A percentile compares a stretch with the other conserved stretches of the same genome.
Conservation (phyloP, 2,329 filamentous ascomycete genomes). For the Phyllosticta citriasiana region DNA sequence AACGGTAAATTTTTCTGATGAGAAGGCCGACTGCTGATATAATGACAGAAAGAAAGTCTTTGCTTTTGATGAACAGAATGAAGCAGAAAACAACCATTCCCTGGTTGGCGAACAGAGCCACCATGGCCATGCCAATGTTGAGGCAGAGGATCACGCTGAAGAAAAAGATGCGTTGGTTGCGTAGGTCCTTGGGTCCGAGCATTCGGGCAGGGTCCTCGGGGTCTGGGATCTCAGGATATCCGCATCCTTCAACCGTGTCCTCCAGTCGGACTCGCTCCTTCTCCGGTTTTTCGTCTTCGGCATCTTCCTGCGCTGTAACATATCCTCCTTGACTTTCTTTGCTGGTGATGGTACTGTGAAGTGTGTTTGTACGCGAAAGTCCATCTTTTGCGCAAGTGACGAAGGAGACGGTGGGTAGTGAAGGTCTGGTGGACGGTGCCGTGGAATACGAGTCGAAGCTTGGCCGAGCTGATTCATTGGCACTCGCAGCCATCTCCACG, state of each 20-base stretch:
- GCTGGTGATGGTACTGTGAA: not conserved
- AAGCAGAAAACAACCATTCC: constrained; percentile 12
- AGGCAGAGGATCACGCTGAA: not conserved
- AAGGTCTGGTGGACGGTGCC: not conserved
- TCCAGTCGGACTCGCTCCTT: not conserved
- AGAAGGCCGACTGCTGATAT: constrained; percentile 10
- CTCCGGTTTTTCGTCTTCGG: not conserved
- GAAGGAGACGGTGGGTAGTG: not conserved
- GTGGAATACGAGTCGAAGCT: not conserved
- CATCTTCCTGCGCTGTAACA: not conserved
- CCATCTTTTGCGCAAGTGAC: not conserved
- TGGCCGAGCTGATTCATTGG: not conserved
- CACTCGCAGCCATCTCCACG: not conserved
- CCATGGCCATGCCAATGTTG: constrained; percentile 1
- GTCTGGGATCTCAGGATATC: constrained; percentile 6
- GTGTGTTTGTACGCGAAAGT: not conserved
- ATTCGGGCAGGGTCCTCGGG: constrained; percentile 5
- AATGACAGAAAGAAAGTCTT: constrained; percentile 15
- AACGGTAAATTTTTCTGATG: constrained; percentile 8
- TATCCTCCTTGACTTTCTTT: not conserved
- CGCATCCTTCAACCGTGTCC: constrained; percentile 4
- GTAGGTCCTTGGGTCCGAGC: not conserved
- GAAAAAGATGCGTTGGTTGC: constrained; percentile 6
- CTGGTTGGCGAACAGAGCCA: constrained; percentile 4
- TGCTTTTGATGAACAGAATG: constrained; percentile 17